A percentile compares a stretch with the other conserved stretches of the same genome.
Evolutionary conservation across 306 rosid genomes (phyloP).

Genomic region (Castanea crenata): DNA sequence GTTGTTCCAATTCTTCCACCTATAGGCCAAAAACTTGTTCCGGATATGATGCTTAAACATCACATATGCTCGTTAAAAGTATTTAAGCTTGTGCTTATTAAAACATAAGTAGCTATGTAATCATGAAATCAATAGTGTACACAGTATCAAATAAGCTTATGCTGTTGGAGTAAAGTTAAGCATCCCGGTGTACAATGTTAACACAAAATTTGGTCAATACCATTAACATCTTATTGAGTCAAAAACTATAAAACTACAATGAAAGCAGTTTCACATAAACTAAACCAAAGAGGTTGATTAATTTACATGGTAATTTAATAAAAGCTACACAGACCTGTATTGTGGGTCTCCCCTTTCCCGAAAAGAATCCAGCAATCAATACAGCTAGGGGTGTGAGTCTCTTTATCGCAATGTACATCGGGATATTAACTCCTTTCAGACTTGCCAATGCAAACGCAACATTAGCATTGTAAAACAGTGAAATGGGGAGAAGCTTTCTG

Average conservation of each 20-base stretch:
- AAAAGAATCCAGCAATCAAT: slow-evolving; percentile 66
- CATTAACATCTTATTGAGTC: background rate
- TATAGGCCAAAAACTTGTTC: background rate
- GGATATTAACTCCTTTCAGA: slow-evolving; percentile 93
- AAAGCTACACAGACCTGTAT: slow-evolving; percentile 42
- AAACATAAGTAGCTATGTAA: background rate
- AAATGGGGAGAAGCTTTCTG: slow-evolving; percentile 69
- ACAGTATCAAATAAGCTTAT: background rate
- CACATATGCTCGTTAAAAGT: background rate
- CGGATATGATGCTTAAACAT: background rate
- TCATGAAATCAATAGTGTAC: background rate
- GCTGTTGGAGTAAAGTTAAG: background rate
- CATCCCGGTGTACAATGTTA: background rate
- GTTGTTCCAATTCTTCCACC: background rate
- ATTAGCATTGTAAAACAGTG: slow-evolving; percentile 88
- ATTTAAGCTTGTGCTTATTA: background rate
- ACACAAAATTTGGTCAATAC: background rate
- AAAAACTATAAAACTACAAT: background rate
- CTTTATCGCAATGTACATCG: slow-evolving; percentile 97
- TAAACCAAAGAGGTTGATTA: background rate
- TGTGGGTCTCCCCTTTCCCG: slow-evolving; percentile 78
- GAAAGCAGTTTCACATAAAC: background rate
- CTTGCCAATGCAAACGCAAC: slow-evolving; percentile 98
- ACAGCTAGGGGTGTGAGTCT: slow-evolving; percentile 98
- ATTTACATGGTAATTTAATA: background rate